Base-by-base conservation (phyloP, 805 yeast genomes). In the Phaffomyces thermotolerans region DNA sequence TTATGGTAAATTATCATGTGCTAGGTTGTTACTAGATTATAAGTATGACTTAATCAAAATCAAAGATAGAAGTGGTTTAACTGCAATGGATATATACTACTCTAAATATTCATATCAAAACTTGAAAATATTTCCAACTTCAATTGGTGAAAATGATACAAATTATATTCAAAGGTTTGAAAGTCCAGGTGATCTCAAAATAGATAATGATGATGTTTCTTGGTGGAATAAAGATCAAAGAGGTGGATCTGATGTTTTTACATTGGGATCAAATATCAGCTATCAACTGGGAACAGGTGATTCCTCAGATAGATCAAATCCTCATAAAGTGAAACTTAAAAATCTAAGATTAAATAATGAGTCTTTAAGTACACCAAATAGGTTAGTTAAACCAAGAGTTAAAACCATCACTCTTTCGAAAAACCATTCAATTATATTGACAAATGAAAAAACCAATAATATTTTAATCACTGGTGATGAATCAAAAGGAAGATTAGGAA, bases 221-320 rank as follows among this genome's bases (percentile, higher is more conserved):
- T 68, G 78, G 73, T 67, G 79, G 76, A 54, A 56, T 47, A 48
- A 60, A 38, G 46, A 52, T 9, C 18, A 17, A 20, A 53, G 81
- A 37, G 81, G 81, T 8, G 85, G 83, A 0, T 71, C 81, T 0
- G 79, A 75, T 27, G 50, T 84, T 2, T 73, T 72, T 50, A 74
- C 81, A 32, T 72, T 76, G 45, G 95, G 95, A 0, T 68, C 79
- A 2, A 80, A 84, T 51, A 65, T 70, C 9, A 81, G 81, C 54
- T 72, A 73, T 52, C 80, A 76, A 37, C 61, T 84, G 25, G 91
- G 89, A 0, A 68, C 84, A 6, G 84, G 86, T 12, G 84, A 79
- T 46, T 65, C 81, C 0, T 76, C 72, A 46, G 72, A 77, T 61
- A 52, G 82, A 57, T 38, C 54, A 60, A 52, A 60, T 39, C 52